phyloP scores from a whole-genome alignment of 2,329 filamentous ascomycete species.

The Curvularia hawaiiensis region DNA sequence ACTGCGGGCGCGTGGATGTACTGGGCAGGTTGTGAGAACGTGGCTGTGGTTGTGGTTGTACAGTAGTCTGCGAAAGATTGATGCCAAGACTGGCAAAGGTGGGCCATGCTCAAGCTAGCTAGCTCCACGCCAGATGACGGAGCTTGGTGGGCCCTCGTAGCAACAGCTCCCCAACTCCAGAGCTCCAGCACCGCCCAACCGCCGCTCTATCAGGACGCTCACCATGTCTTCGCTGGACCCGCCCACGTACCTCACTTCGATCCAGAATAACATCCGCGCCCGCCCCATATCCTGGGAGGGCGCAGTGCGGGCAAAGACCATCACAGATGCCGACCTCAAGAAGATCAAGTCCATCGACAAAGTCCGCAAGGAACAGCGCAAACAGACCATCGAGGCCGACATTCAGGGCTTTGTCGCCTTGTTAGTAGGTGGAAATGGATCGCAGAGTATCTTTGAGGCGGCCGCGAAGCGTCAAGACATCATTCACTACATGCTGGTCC shows the following conservation, averaged over 20 bases:
- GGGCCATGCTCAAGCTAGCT: conserved; percentile 20
- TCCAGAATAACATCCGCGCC: conserved; percentile 96
- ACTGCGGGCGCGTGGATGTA: conserved; percentile 7
- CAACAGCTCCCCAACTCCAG: conserved; percentile 24
- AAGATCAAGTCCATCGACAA: conserved; percentile 98
- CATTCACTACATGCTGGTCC: conserved; percentile 90
- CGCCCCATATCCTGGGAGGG: conserved; percentile 98
- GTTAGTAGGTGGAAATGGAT: conserved; percentile 71
- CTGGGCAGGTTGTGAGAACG: not conserved
- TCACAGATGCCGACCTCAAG: conserved; percentile 91
- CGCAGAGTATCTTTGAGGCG: conserved; percentile 76
- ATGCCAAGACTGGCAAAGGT: conserved; percentile 37
- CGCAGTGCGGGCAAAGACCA: conserved; percentile 87
- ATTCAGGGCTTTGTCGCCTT: conserved; percentile 79
- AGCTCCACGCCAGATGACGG: conserved; percentile 40
- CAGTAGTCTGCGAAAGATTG: conserved; percentile 25
- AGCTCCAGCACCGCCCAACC: conserved; percentile 6
- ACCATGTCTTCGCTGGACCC: conserved; percentile 83
- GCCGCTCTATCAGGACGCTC: conserved; percentile 11
- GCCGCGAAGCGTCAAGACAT: conserved; percentile 87
- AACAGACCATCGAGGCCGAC: conserved; percentile 80
- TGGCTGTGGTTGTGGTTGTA: conserved; percentile 21
- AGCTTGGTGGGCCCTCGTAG: conserved; percentile 40
- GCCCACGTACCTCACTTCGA: conserved; percentile 82
- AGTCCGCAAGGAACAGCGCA: conserved; percentile 88